These are phyloP conservation scores for Ceratobasidium sp. DNA, from an alignment of 1,284 basidiomycete genomes.

Conservation along the genomic window DNA sequence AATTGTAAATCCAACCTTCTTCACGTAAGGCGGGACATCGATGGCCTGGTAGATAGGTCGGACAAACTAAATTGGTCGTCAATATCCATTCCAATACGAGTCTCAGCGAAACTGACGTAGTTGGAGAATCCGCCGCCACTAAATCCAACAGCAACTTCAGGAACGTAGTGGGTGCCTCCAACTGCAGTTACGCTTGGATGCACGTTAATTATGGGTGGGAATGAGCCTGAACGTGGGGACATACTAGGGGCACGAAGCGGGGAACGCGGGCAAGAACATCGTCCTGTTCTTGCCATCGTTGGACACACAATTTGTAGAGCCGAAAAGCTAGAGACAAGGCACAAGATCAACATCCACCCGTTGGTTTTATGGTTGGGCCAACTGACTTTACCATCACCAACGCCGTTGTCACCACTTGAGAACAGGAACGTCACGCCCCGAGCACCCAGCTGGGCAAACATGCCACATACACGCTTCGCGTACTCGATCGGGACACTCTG, in stretches of 20 bases:
- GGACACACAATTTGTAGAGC: slow-evolving; percentile 58
- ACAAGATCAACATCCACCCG: not conserved
- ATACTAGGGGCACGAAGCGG: slow-evolving; percentile 61
- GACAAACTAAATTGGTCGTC: slow-evolving; percentile 3
- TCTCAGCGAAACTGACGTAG: slow-evolving; percentile 54
- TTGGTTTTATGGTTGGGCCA: not conserved
- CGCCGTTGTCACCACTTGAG: slow-evolving; percentile 72
- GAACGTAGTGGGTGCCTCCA: slow-evolving; percentile 63
- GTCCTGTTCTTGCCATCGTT: slow-evolving; percentile 65
- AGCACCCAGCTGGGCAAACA: slow-evolving; percentile 70
- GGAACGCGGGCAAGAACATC: slow-evolving; percentile 67
- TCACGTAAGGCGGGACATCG: slow-evolving; percentile 27
- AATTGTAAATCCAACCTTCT: slow-evolving; percentile 6
- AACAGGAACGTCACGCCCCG: slow-evolving; percentile 69
- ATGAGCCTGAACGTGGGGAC: slow-evolving; percentile 42
- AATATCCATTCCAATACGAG: not conserved
- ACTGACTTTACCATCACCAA: slow-evolving; percentile 59
- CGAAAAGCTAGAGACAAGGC: slow-evolving; percentile 56
- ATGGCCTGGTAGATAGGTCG: slow-evolving; percentile 19
- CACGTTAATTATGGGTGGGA: slow-evolving; percentile 32
- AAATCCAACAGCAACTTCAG: slow-evolving; percentile 62
- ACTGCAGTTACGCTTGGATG: slow-evolving; percentile 59
- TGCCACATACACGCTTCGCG: slow-evolving; percentile 66
- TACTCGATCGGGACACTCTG: slow-evolving; percentile 69
- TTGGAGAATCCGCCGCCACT: slow-evolving; percentile 75